Evolutionary conservation across 257 asterid species (phyloP).

Genomic region (Parsonsia alboflavescens): DNA sequence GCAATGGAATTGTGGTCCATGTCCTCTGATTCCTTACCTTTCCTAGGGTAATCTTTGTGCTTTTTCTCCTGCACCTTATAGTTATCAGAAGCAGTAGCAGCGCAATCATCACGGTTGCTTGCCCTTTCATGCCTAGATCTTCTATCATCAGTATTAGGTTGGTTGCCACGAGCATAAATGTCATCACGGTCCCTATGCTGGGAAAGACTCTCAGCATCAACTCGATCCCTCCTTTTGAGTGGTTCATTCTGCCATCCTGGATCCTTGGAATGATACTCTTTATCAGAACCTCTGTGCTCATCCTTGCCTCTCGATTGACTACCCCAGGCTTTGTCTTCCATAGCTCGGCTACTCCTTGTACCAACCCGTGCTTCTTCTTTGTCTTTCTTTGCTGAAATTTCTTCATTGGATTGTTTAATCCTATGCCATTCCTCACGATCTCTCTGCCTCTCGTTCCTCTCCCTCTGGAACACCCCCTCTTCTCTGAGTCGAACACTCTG

Average conservation of each 20-base stretch:
- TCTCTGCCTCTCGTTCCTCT: constrained; percentile 68
- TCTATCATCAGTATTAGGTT: constrained; percentile 44
- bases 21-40: constrained; percentile 61
- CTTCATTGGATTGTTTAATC: constrained; percentile 58
- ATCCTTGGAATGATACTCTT: constrained; percentile 63
- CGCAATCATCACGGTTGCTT: constrained; percentile 55
- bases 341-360: constrained; percentile 52
- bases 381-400: constrained; percentile 54
- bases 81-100: constrained; percentile 45
- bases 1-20: constrained; percentile 46
- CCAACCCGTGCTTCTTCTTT: constrained; percentile 61
- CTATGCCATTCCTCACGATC: constrained; percentile 89
- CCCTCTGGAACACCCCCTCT: constrained; percentile 56
- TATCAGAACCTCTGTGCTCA: constrained; percentile 57
- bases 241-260: constrained; percentile 53
- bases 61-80: constrained; percentile 54
- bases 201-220: constrained; percentile 55
- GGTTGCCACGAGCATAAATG: constrained; percentile 47
- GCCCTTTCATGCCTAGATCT: constrained; percentile 64
- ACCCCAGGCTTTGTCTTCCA: constrained; percentile 64
- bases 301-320: constrained; percentile 70
- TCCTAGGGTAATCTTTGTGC: constrained; percentile 53
- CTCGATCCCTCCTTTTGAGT: constrained; percentile 63
- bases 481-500: constrained; percentile 64
- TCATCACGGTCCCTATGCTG: constrained; percentile 70